phyloP scores from a whole-genome alignment of 345 rosid genomes.

The Syzygium grande region DNA sequence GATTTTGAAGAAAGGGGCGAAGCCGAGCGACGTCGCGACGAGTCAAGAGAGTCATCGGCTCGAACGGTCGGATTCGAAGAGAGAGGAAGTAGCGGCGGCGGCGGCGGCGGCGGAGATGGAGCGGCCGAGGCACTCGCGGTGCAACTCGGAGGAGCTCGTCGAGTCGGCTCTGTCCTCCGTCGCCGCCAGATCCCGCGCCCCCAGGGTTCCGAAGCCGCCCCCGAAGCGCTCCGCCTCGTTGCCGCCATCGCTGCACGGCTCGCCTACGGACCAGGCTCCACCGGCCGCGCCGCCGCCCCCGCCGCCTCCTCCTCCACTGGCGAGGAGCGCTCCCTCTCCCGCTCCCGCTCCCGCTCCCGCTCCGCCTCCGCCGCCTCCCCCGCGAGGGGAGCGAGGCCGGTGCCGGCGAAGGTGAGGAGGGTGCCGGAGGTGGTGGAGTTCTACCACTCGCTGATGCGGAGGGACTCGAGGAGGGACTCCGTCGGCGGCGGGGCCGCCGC shows the following conservation, averaged over 20 bases:
- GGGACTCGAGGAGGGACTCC: slow-evolving; percentile 76
- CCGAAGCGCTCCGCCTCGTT: slow-evolving; percentile 46
- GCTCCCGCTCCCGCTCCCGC: not conserved
- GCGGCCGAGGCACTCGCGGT: slow-evolving; percentile 40
- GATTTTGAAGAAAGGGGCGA: slow-evolving; percentile 33
- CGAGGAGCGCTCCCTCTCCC: slow-evolving; percentile 29
- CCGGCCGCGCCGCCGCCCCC: not conserved
- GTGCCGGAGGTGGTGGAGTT: slow-evolving; percentile 97
- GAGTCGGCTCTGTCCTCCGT: slow-evolving; percentile 39
- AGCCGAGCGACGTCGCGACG: slow-evolving; percentile 11
- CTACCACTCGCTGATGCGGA: slow-evolving; percentile 89
- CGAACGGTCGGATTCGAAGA: slow-evolving; percentile 19
- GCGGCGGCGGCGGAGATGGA: slow-evolving; percentile 19
- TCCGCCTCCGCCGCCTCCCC: slow-evolving; percentile 83
- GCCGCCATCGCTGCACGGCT: slow-evolving; percentile 8
- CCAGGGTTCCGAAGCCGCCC: slow-evolving; percentile 91
- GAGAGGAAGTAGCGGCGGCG: slow-evolving; percentile 19
- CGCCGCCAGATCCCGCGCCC: slow-evolving; percentile 55
- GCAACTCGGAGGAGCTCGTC: slow-evolving; percentile 61
- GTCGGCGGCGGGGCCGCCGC: slow-evolving; percentile 18
- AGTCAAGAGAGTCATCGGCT: slow-evolving; percentile 11
- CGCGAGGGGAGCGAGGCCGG: slow-evolving; percentile 29
- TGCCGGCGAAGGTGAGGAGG: slow-evolving; percentile 68
- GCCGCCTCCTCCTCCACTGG: slow-evolving; percentile 48
- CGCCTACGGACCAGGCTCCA: not conserved